Evolutionary conservation across 768 basidiomycete species (phyloP).

Genomic region (Omphalotus guepiniiformis): DNA sequence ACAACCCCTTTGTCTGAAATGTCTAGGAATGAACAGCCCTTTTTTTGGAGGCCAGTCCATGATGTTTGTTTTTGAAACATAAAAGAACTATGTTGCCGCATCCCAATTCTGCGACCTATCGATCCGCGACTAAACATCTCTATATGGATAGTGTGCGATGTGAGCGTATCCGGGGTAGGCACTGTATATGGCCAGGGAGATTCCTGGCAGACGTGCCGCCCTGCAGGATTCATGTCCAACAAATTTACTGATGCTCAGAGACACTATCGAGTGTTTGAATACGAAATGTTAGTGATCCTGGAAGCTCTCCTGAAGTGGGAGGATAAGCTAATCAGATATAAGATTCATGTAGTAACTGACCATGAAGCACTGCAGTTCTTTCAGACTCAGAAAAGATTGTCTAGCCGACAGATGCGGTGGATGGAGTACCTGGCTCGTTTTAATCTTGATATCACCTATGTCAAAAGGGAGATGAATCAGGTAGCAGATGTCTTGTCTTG

Average conservation of each 20-base stretch:
- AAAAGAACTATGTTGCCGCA: slow-evolving; percentile 6
- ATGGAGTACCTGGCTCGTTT: slow-evolving; percentile 25
- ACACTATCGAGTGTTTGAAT: too few species aligned
- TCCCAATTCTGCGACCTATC: slow-evolving; percentile 12
- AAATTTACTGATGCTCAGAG: too few species aligned
- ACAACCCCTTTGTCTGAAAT: slow-evolving; percentile 19
- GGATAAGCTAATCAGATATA: too few species aligned
- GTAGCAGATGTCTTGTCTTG: slow-evolving; percentile 28
- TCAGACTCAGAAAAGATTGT: too few species aligned
- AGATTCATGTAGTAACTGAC: too few species aligned
- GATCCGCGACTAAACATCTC: slow-evolving; percentile 5
- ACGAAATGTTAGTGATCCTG: too few species aligned
- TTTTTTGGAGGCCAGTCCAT: slow-evolving; percentile 21
- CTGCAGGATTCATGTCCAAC: not conserved
- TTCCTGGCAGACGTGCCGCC: not conserved
- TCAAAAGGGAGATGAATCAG: slow-evolving; percentile 21
- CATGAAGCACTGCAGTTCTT: too few species aligned
- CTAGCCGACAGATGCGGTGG: slow-evolving; percentile 23
- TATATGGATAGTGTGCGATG: slow-evolving; percentile 15
- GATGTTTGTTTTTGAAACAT: not conserved
- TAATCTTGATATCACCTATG: slow-evolving; percentile 22
- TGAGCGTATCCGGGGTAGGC: slow-evolving; percentile 3
- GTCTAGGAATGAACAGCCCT: slow-evolving; percentile 13
- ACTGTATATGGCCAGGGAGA: not conserved
- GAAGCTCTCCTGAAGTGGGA: too few species aligned